These are phyloP conservation scores for Solanum sejunctum DNA, from an alignment of 257 asterid species.

Conservation along the genomic window DNA sequence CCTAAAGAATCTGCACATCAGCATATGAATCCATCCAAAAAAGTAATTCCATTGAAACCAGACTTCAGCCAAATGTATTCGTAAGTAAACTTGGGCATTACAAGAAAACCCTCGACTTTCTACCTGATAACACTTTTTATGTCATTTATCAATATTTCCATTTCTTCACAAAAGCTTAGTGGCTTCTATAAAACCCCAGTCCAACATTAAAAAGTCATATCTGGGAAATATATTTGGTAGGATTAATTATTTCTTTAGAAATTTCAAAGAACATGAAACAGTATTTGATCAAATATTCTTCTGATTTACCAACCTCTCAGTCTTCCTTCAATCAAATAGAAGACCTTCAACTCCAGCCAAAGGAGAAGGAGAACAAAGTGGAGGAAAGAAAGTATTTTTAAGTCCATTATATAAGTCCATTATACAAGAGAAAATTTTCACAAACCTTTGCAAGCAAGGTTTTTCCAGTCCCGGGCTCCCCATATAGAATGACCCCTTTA, in stretches of 20 bases:
- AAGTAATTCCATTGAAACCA: background rate
- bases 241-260: background rate
- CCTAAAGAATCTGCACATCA: background rate
- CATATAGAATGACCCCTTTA: constrained; percentile 87
- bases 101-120: background rate
- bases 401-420: background rate
- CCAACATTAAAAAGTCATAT: background rate
- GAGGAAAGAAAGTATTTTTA: background rate
- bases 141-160: background rate
- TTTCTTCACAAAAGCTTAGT: background rate
- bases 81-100: background rate
- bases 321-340: background rate
- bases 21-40: background rate
- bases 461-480: constrained; percentile 97
- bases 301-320: background rate
- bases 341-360: background rate
- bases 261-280: background rate
- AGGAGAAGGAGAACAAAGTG: background rate
- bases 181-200: background rate
- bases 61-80: background rate
- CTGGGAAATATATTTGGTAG: background rate
- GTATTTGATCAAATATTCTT: background rate
- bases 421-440: background rate
- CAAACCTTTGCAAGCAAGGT: constrained; percentile 92
- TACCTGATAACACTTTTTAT: background rate